Percentiles rank a stretch among this genome's conserved stretches.
These are phyloP conservation scores for Mycena alexandri DNA, from an alignment of 768 basidiomycete species.

Conservation along the genomic window DNA sequence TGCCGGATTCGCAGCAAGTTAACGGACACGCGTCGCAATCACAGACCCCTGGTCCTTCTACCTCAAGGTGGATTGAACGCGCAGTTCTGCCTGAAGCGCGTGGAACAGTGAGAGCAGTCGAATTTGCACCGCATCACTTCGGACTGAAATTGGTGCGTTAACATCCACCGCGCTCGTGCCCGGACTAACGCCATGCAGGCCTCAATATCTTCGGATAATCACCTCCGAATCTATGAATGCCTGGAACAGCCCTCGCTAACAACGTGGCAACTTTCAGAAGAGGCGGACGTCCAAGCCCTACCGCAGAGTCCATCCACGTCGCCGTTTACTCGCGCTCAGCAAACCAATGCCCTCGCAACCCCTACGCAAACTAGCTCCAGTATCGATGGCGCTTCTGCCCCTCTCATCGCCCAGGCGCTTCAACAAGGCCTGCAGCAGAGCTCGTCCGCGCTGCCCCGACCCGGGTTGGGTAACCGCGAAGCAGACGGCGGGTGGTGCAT, in stretches of 20 bases:
- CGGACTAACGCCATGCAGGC: constrained; percentile 66
- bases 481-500: constrained; percentile 95
- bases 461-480: constrained; percentile 74
- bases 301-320: constrained; percentile 58
- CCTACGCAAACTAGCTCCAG: constrained; percentile 74
- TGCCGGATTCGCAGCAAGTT: constrained; percentile 46
- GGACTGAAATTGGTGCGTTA: constrained; percentile 86
- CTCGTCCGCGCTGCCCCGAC: constrained; percentile 44
- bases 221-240: constrained; percentile 91
- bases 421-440: constrained; percentile 63
- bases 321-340: constrained; percentile 55
- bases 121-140: constrained; percentile 89
- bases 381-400: constrained; percentile 68
- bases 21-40: constrained; percentile 29
- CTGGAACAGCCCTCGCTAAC: constrained; percentile 79
- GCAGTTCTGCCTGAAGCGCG: constrained; percentile 85
- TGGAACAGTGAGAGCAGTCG: constrained; percentile 87
- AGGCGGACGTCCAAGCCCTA: constrained; percentile 78
- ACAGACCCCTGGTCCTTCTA: constrained; percentile 41
- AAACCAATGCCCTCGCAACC: constrained; percentile 74
- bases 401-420: constrained; percentile 73
- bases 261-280: constrained; percentile 83
- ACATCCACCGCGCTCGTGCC: constrained; percentile 13
- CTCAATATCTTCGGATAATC: constrained; percentile 88
- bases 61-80: constrained; percentile 78